Evolutionary conservation across 805 yeast species (phyloP), one percentile per base, ranked within the genome.

Genomic region (Candida railenensis): DNA sequence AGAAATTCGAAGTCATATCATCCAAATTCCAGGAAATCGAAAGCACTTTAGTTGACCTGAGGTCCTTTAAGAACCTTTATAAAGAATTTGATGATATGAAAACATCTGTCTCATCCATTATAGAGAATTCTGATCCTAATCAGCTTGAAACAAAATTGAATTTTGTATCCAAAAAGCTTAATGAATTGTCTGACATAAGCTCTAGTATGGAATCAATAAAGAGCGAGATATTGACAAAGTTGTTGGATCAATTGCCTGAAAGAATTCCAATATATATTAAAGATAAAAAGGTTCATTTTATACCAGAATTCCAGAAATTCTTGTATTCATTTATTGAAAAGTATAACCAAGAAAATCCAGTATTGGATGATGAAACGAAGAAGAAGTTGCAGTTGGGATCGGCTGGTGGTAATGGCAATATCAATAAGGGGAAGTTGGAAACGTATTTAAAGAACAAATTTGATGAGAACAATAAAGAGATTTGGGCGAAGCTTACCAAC

Each of bases 231-330:
- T 37, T 61, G 22, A 42, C 49, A 5, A 53, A 59, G 2, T 48
- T 65, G 4, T 22, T 62, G 1, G 49, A 51, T 3, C 40, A 50
- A 2, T 52, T 71, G 18, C 73, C 74, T 3, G 50, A 55, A 2
- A 57, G 60, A 21, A 52, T 69, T 11, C 75, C 74, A 0, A 62
- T 66, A 1, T 66, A 58, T 48, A 49, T 62, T 19, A 62, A 63
- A 42, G 54, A 71, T 43, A 54, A 55, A 11, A 65, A 66, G 42
- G 57, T 72, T n/a, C 73, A 67, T 44, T 66, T 64, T 40, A 46
- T 62, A 3, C 74, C 76, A 0, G 74, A 69, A 46, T 71, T 72
- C 48, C 69, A 65, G 34, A 61, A 63, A 38, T 69, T 60, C 47
- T 52, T 71, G 42, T 61, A 56, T 45, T 54, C 58, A 30, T 67